These are phyloP conservation scores for Kodamaea alishanica DNA, from an alignment of 1,139 yeast species.

Conservation along the genomic window DNA sequence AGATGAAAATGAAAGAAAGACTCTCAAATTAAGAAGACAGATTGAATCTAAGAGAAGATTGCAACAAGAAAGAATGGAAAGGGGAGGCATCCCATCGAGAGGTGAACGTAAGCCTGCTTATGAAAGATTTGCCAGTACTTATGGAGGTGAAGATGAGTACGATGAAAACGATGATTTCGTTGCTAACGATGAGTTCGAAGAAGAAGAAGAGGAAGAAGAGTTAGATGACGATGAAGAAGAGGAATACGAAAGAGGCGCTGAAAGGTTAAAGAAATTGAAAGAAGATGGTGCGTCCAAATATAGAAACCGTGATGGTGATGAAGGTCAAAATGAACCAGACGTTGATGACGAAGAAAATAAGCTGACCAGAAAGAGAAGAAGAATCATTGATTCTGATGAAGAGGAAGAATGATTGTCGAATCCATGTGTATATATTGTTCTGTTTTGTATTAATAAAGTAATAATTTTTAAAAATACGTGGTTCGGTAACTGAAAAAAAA, in stretches of 20 bases:
- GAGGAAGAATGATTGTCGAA: conserved; percentile 33
- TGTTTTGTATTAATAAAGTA: neutral
- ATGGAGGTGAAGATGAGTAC: conserved; percentile 42
- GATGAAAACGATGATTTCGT: conserved; percentile 46
- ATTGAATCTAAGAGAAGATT: conserved; percentile 51
- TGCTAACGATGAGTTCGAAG: conserved; percentile 47
- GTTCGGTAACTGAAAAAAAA: neutral
- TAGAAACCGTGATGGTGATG: conserved; percentile 13
- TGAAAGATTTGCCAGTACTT: conserved; percentile 39
- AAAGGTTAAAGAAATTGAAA: conserved; percentile 59
- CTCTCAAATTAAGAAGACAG: conserved; percentile 67
- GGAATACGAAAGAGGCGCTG: conserved; percentile 57
- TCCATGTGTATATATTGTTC: conserved; percentile 4
- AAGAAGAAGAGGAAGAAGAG: conserved; percentile 42
- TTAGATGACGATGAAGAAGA: conserved; percentile 59
- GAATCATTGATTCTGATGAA: conserved; percentile 62
- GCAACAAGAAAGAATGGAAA: conserved; percentile 42
- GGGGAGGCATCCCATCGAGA: conserved; percentile 24
- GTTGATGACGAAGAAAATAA: conserved; percentile 35
- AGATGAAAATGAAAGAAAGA: conserved; percentile 74
- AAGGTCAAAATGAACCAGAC: conserved; percentile 19
- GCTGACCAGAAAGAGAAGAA: conserved; percentile 47
- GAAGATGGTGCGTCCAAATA: conserved; percentile 53
- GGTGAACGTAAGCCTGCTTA: conserved; percentile 35
- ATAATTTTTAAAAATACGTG: neutral